Base-by-base conservation (phyloP, 768 basidiomycete species). In the Gelatoporia subvermispora region DNA sequence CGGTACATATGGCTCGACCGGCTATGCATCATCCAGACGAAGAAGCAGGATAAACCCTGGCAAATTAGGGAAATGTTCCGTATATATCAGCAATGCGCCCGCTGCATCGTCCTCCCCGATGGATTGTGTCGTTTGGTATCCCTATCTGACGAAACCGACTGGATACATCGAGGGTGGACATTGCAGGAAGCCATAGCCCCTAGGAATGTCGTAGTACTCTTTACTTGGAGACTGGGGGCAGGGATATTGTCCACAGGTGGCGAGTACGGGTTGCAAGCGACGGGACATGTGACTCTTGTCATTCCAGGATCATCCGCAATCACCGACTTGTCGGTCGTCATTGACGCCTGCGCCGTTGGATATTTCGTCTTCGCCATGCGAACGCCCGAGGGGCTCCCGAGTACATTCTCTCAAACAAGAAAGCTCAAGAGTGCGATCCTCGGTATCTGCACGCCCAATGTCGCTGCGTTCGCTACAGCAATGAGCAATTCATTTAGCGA, bases 151-250 rank as follows among this genome's bases (percentile, higher is more conserved):
- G 41, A 43, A 36, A 54, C 53, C 15, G 10, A 40, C 9, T 54
- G 53, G 53, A 50, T 54, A 20, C 48, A 54, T 35, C 45, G 53
- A 4, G 41, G 43, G 25, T 54, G 53, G 53, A 54, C 53, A 16
- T 45, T 54, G 3, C 48, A 47, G 36, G 53, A 54, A 22, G 45
- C 41, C 11, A 24, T 50, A 13, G 48, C 49, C 7, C 45, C 48
- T 5, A 38, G 38, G 3, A 16, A 37, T 2, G 22, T 39, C 3
- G n/a, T 25, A 8, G 45, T 50, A 7, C 43, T 54, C 1, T 22
- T 47, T 9, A 16, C 28, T 16, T 48, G 47, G 47, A 45, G 22
- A 31, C 34, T 18, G n/a, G 43, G 43, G 5, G 23, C 21, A 45
- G 43, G 15, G 5, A 4, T 7, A 16, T 13, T 13, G 8, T 45